A percentile compares a stretch with the other conserved stretches of the same genome.
Conservation (phyloP, 1,284 basidiomycete genomes). For the Amylostereum areolatum region DNA sequence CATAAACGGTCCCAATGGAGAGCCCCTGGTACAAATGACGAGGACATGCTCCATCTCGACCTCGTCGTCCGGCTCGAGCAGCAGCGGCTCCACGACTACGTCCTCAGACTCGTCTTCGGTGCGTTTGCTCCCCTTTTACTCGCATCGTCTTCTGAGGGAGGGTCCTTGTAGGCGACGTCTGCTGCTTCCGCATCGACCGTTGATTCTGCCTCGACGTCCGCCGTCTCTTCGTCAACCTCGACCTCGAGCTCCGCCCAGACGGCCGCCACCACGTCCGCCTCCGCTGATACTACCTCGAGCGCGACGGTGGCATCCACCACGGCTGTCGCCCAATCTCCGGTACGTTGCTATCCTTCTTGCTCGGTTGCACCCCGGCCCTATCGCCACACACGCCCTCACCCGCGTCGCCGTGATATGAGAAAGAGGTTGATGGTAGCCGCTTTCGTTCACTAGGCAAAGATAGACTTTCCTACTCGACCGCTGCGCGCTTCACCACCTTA, state of each 20-base stretch:
- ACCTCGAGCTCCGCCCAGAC: slow-evolving; percentile 1
- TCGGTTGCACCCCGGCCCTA: too few species aligned
- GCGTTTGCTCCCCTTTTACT: too few species aligned
- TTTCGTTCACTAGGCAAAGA: too few species aligned
- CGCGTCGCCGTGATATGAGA: too few species aligned
- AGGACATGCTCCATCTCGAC: slow-evolving; percentile 44
- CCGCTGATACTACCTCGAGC: neutral
- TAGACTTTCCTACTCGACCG: too few species aligned
- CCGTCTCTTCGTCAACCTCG: slow-evolving; percentile 9
- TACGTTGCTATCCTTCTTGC: neutral
- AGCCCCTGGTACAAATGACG: slow-evolving; percentile 48
- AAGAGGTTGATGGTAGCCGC: too few species aligned
- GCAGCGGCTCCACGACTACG: slow-evolving; percentile 14
- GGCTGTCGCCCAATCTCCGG: slow-evolving; percentile 6
- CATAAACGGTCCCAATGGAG: slow-evolving; percentile 36
- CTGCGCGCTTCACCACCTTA: too few species aligned
- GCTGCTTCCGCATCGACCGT: slow-evolving; percentile 8
- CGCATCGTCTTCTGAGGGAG: too few species aligned
- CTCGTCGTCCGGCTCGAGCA: slow-evolving; percentile 9
- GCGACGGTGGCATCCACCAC: slow-evolving; percentile 2
- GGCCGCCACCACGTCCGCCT: neutral
- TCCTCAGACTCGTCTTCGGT: neutral
- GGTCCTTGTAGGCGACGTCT: neutral
- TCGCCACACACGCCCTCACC: too few species aligned
- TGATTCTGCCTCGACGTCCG: slow-evolving; percentile 17